Evolutionary conservation across 257 asterid species (phyloP).

Genomic region (Echites panduratus): DNA sequence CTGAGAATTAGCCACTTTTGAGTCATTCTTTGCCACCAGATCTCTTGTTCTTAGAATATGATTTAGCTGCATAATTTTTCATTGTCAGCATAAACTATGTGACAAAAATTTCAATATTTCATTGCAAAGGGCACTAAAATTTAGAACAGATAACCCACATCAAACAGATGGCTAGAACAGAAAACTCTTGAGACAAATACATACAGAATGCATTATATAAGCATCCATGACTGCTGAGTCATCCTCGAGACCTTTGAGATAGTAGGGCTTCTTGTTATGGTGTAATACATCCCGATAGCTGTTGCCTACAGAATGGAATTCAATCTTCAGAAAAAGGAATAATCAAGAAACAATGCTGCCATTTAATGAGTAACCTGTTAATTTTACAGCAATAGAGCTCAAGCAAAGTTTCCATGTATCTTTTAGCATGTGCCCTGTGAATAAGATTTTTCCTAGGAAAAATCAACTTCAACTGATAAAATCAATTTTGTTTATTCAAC

Average conservation of each 20-base stretch:
- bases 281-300: constrained; percentile 87
- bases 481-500: neutral
- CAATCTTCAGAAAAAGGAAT: neutral
- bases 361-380: neutral
- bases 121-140: neutral
- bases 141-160: neutral
- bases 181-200: constrained; percentile 19
- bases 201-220: constrained; percentile 80
- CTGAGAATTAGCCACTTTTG: constrained; percentile 55
- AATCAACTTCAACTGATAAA: constrained; percentile 9
- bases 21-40: constrained; percentile 60
- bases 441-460: neutral
- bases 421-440: neutral
- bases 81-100: constrained; percentile 4
- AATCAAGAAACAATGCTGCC: neutral
- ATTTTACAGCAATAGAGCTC: neutral
- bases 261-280: constrained; percentile 88
- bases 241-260: constrained; percentile 74
- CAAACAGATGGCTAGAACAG: constrained; percentile 3
- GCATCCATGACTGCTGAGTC: constrained; percentile 84
- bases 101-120: neutral
- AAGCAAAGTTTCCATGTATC: neutral
- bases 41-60: constrained; percentile 68
- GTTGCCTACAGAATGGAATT: constrained; percentile 48
- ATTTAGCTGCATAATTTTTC: constrained; percentile 63